Evolutionary conservation across 352 stramenopile species (phyloP).

Genomic region (Thalassiosira oceanica): DNA sequence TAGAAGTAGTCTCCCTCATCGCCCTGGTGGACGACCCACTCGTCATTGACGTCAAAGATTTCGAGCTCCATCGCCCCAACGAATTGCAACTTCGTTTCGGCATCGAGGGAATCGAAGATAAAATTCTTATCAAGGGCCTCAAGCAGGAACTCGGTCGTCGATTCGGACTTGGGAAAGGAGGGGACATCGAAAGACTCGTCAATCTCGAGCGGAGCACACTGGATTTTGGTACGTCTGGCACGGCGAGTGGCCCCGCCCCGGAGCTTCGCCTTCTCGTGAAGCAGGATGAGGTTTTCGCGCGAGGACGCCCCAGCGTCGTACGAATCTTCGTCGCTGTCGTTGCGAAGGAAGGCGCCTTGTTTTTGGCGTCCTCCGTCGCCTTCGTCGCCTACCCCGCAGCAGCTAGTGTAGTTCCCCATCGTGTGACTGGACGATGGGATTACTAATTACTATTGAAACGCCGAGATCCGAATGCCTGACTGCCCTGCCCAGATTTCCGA

Average conservation of each 20-base stretch:
- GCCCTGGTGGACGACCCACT: conserved; percentile 91
- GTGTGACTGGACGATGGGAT: no score
- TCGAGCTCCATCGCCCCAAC: not conserved
- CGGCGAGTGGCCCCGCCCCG: not conserved
- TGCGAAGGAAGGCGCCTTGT: not conserved
- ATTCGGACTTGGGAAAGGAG: conserved; percentile 48
- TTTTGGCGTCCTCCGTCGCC: no score
- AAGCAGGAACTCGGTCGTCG: conserved; percentile 54
- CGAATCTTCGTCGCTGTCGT: conserved; percentile 5
- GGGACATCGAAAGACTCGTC: conserved; percentile 18
- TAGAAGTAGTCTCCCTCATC: conserved; percentile 95
- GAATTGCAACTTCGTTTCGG: conserved; percentile 36
- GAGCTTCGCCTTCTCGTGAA: conserved; percentile 3
- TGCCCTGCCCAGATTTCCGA: no score
- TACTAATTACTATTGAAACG: no score
- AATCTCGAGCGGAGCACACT: conserved; percentile 21
- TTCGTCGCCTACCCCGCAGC: not conserved
- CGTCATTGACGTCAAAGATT: conserved; percentile 37
- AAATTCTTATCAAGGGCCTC: conserved; percentile 58
- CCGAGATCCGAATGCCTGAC: no score
- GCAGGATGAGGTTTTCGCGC: conserved; percentile 13
- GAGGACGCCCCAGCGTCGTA: conserved; percentile 6
- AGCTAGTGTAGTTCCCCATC: not conserved
- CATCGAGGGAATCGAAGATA: conserved; percentile 84
- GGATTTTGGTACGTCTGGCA: conserved; percentile 30